Base-by-base conservation (phyloP, 148 eudicot genomes). In the Silene latifolia region DNA sequence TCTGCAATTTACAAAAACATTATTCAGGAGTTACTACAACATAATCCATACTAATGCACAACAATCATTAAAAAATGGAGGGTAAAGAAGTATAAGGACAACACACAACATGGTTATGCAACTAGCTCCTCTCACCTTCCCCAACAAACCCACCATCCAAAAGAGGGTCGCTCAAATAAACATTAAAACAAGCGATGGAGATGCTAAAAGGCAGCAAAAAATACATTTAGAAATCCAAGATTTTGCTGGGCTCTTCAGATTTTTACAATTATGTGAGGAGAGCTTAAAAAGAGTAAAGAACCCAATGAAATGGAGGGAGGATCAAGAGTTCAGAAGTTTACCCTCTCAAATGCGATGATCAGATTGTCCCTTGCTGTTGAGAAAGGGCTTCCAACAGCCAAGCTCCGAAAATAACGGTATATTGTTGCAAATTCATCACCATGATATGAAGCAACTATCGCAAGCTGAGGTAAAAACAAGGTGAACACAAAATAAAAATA, bases 321-420 rank as follows among this genome's bases (percentile, higher is more conserved):
- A 27, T 76, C 46, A 20, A 9, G 35, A 27, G 57, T 25, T 56
- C 24, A 62, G 32, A 53, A 51, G 72, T 71, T 15, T 77, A 96
- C 99, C 92, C 90, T 92, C 89, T 96, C 99, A 82, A 92, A 96
- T 73, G 98, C 98, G 82, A 96, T 86, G 59, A 90, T 90, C 80
- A 96, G 81, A 80, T 96, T 96, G 72, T 96, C 99, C 81, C 99
- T 89, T 46, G 99, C 99, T 32, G 97, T 96, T 24, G 82, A 68
- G 68, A 92, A 96, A 66, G 99, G 97, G 74, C 57, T 88, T 24
- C 90, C 98, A 73, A 90, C 98, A 17, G 98, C 97, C 74, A 96
- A 89, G 84, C 99, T 96, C 59, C 99, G 85, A 64, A 96, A 96
- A 81, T 96, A 96, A 64, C 91, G 92, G 77, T 96, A 96, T 74